These are phyloP conservation scores for Citrus australasica DNA, from an alignment of 345 rosid genomes.

Conservation along the genomic window DNA sequence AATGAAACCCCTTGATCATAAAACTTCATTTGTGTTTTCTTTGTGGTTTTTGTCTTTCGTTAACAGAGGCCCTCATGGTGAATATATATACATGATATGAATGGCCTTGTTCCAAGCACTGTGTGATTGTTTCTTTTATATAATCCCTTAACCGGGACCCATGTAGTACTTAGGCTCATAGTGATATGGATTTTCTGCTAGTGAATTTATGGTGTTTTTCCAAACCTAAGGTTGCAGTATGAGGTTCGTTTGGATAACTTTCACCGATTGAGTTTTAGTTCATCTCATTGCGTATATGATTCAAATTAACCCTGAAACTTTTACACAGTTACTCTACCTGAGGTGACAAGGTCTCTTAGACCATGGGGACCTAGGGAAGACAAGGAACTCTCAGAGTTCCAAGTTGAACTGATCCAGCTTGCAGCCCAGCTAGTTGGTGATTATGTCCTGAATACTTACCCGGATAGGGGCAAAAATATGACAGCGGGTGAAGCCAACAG, in stretches of 20 bases:
- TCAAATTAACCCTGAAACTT: slow-evolving; percentile 14
- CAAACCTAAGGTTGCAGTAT: neutral
- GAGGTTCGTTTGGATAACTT: neutral
- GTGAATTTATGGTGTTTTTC: neutral
- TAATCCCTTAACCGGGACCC: neutral
- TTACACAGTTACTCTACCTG: slow-evolving; percentile 71
- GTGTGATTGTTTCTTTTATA: neutral
- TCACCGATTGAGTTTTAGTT: neutral
- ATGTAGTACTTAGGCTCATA: neutral
- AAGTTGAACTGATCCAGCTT: slow-evolving; percentile 90
- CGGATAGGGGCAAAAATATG: slow-evolving; percentile 83
- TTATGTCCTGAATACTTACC: slow-evolving; percentile 72
- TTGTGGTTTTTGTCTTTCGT: neutral
- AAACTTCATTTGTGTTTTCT: neutral
- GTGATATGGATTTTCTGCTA: neutral
- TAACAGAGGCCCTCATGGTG: neutral
- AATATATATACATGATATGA: neutral
- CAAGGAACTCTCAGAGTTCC: slow-evolving; percentile 76
- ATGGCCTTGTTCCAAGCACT: neutral
- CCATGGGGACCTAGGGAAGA: slow-evolving; percentile 83
- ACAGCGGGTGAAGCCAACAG: slow-evolving; percentile 77
- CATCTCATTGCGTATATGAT: neutral
- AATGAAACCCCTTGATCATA: slow-evolving; percentile 7
- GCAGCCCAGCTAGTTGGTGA: slow-evolving; percentile 97
- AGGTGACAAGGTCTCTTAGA: slow-evolving; percentile 52